Evolutionary conservation across 495 filamentous ascomycete genomes (phyloP).

Genomic region (Cetradonia linearis): DNA sequence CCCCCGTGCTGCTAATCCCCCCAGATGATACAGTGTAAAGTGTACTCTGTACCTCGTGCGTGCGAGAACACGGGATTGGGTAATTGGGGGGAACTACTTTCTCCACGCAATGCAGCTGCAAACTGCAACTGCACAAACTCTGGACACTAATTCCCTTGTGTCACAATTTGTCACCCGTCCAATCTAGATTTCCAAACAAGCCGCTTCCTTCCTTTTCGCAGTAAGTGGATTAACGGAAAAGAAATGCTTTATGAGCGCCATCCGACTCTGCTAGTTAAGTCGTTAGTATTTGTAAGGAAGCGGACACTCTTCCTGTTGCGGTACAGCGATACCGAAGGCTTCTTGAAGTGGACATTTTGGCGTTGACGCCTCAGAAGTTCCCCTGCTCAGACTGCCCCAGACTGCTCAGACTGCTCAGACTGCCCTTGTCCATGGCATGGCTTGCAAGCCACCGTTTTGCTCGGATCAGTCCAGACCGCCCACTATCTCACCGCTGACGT

Average conservation of each 20-base stretch:
- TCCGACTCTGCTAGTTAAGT: not conserved
- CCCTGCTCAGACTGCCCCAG: not conserved
- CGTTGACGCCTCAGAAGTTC: slow-evolving; percentile 6
- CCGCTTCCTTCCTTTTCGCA: not conserved
- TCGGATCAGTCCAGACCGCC: slow-evolving; percentile 1
- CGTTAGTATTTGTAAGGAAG: slow-evolving; percentile 2
- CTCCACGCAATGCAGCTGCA: slow-evolving; percentile 1
- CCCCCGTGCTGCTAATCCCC: too few species aligned
- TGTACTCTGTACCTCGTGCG: not conserved
- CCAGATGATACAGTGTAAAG: too few species aligned
- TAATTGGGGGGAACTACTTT: not conserved
- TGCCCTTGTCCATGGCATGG: not conserved
- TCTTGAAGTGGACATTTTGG: slow-evolving; percentile 6
- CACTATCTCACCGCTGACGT: slow-evolving; percentile 3
- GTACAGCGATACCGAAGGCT: slow-evolving; percentile 1
- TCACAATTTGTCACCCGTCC: slow-evolving; percentile 4
- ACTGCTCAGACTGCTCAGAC: not conserved
- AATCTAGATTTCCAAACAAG: not conserved
- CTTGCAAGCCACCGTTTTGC: not conserved
- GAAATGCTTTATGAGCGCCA: slow-evolving; percentile 5
- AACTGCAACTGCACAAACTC: not conserved
- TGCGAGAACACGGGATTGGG: not conserved
- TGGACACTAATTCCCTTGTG: not conserved
- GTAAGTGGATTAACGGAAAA: slow-evolving; percentile 5
- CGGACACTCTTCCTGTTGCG: slow-evolving; percentile 1